Evolutionary conservation across 768 basidiomycete species (phyloP).

Genomic region (Termitomyces sp.): DNA sequence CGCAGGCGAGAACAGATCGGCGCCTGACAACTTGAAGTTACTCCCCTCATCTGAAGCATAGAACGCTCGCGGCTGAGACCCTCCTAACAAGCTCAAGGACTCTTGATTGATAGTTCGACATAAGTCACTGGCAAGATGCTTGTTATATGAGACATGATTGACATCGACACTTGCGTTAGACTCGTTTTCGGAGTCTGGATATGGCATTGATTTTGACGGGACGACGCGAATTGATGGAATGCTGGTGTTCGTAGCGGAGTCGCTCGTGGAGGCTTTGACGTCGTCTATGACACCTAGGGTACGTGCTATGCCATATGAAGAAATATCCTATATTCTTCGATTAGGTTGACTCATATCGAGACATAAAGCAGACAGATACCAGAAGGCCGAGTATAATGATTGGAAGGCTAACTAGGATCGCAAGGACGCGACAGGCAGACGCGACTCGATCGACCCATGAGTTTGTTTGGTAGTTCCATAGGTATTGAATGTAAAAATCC

Average conservation of each 20-base stretch:
- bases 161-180: background rate
- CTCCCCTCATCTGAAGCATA: slow-evolving; percentile 42
- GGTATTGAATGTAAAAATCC: slow-evolving; percentile 52
- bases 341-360: slow-evolving; percentile 4
- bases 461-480: slow-evolving; percentile 56
- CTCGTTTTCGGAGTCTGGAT: slow-evolving; percentile 22
- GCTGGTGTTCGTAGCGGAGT: slow-evolving; percentile 35
- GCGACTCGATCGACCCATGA: slow-evolving; percentile 69
- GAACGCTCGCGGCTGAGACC: slow-evolving; percentile 35
- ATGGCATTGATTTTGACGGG: slow-evolving; percentile 17
- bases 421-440: slow-evolving; percentile 58
- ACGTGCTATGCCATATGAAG: slow-evolving; percentile 77
- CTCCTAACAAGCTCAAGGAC: slow-evolving; percentile 8
- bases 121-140: slow-evolving; percentile 2
- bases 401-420: slow-evolving; percentile 57
- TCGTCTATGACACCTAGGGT: slow-evolving; percentile 75
- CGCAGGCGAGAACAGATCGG: slow-evolving; percentile 69
- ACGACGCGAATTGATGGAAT: slow-evolving; percentile 28
- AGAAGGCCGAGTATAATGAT: slow-evolving; percentile 47
- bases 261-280: slow-evolving; percentile 68
- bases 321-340: slow-evolving; percentile 52
- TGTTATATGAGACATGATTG: slow-evolving; percentile 3
- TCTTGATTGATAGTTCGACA: background rate
- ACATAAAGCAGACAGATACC: slow-evolving; percentile 36
- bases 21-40: slow-evolving; percentile 57